Conservation (phyloP, 1,139 yeast species). For the Scheffersomyces cryptocercus region DNA sequence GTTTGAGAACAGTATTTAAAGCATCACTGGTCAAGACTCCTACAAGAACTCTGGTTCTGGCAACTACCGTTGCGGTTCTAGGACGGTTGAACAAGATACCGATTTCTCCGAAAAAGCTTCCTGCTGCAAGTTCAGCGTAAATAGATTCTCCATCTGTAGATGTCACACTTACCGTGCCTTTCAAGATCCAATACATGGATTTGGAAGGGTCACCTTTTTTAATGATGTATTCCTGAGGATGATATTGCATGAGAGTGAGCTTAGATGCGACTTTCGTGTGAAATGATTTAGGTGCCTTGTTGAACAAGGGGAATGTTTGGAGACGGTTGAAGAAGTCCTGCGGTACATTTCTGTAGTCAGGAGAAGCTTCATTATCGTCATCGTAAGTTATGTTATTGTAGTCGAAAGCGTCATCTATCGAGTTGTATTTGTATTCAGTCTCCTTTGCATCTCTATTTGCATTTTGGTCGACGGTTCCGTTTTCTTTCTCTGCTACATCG, state of each 20-base stretch:
- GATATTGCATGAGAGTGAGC: slow-evolving; percentile 57
- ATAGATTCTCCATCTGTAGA: slow-evolving; percentile 75
- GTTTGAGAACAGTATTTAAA: slow-evolving; percentile 57
- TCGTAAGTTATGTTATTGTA: slow-evolving; percentile 4
- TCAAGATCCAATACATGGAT: slow-evolving; percentile 77
- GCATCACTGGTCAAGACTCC: slow-evolving; percentile 70
- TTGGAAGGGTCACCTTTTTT: slow-evolving; percentile 73
- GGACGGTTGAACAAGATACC: slow-evolving; percentile 76
- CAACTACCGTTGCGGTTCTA: slow-evolving; percentile 78
- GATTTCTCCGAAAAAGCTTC: slow-evolving; percentile 76
- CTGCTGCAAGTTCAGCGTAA: slow-evolving; percentile 68
- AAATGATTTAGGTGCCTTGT: slow-evolving; percentile 65
- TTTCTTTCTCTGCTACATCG: too few relatives aligned
- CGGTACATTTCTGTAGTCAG: slow-evolving; percentile 31
- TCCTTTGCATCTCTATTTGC: too few relatives aligned
- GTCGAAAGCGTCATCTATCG: slow-evolving; percentile 4
- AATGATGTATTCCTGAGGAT: slow-evolving; percentile 68
- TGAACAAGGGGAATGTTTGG: slow-evolving; percentile 61
- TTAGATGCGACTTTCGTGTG: slow-evolving; percentile 60
- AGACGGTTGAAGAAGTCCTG: slow-evolving; percentile 54
- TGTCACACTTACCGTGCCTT: slow-evolving; percentile 72
- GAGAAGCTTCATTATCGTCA: slow-evolving; percentile 5
- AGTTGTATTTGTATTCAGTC: not conserved
- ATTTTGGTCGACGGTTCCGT: too few relatives aligned
- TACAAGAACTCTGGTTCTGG: slow-evolving; percentile 62